These are phyloP conservation scores for Oryza punctata DNA, from an alignment of 176 grass and related monocot species.

Conservation along the genomic window DNA sequence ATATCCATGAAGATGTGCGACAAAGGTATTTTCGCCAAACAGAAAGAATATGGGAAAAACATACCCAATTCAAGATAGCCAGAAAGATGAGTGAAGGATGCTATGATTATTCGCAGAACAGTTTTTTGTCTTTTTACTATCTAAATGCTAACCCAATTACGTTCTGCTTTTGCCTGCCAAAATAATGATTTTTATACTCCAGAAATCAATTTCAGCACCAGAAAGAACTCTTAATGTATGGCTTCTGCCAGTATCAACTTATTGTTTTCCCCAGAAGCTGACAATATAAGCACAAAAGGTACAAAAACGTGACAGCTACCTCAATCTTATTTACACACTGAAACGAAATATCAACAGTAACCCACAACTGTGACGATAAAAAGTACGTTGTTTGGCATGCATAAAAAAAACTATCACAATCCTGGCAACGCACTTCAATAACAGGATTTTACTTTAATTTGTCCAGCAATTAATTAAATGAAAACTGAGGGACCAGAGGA, in stretches of 20 bases:
- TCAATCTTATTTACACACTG: neutral
- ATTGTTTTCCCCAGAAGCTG: neutral
- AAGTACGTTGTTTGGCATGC: neutral
- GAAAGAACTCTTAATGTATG: neutral
- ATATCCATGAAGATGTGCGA: neutral
- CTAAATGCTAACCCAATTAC: neutral
- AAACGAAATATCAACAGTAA: neutral
- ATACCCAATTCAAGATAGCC: conserved; percentile 17
- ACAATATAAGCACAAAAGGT: neutral
- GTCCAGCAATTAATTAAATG: neutral
- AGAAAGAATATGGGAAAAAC: conserved; percentile 4
- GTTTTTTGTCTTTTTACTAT: neutral
- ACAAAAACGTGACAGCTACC: neutral
- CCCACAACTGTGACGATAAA: neutral
- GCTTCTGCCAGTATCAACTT: neutral
- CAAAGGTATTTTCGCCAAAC: neutral
- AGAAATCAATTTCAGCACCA: neutral
- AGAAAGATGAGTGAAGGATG: neutral
- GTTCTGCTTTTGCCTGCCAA: neutral
- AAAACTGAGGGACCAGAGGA: neutral
- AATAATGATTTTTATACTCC: neutral
- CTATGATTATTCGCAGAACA: neutral
- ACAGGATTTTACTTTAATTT: neutral
- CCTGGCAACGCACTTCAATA: neutral
- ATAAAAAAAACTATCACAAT: neutral